A percentile compares a stretch with the other conserved stretches of the same genome.
Conservation (phyloP, 768 basidiomycete genomes). For the Tricholoma flavovirens region DNA sequence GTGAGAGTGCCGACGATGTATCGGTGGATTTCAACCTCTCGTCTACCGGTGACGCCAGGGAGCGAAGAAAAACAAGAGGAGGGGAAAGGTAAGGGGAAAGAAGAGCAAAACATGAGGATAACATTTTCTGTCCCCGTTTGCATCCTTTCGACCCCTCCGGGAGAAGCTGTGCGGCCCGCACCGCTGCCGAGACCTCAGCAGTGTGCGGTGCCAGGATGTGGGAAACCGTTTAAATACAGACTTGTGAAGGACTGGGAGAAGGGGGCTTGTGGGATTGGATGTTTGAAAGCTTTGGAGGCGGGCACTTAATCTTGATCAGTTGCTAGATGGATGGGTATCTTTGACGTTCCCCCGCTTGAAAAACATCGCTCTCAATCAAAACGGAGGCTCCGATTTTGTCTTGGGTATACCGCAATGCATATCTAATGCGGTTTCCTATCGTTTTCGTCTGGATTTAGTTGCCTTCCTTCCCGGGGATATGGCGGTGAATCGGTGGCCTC, state of each 20-base stretch:
- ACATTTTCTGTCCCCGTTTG: conserved; percentile 49
- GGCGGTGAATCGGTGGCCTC: no score
- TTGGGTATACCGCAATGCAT: neutral
- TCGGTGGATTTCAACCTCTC: conserved; percentile 65
- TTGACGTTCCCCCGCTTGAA: neutral
- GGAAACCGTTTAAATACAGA: conserved; percentile 52
- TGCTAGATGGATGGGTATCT: neutral
- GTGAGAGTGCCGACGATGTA: conserved; percentile 49
- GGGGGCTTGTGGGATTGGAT: conserved; percentile 64
- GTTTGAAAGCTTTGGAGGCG: conserved; percentile 52
- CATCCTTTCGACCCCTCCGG: conserved; percentile 3
- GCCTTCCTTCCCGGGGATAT: no score
- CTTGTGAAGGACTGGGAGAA: conserved; percentile 55
- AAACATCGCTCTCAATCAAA: neutral
- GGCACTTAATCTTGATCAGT: neutral
- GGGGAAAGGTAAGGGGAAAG: neutral
- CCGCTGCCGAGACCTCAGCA: conserved; percentile 17
- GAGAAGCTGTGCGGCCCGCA: conserved; percentile 4
- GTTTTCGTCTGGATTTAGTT: no score
- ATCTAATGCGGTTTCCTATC: no score
- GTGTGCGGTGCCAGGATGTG: conserved; percentile 60
- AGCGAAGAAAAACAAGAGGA: neutral
- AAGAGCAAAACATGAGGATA: conserved; percentile 31
- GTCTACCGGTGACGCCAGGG: conserved; percentile 13
- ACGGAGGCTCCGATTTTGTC: neutral